These are phyloP conservation scores for Kwoniella mangroviensis DNA, from an alignment of 768 basidiomycete species.

Conservation along the genomic window DNA sequence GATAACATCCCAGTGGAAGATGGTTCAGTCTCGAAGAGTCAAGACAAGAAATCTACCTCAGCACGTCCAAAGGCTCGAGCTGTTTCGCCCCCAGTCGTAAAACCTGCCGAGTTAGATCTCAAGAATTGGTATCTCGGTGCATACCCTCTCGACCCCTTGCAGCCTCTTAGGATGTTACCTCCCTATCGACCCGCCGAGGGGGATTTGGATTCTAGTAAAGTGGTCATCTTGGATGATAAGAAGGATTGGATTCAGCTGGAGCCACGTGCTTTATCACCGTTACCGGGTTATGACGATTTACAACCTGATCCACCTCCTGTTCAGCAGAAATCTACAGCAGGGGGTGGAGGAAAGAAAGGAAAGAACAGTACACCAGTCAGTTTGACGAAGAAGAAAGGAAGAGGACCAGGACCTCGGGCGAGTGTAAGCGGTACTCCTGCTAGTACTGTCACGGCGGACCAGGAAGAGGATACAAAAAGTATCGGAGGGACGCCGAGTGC, in stretches of 20 bases:
- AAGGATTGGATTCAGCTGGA: constrained; percentile 2
- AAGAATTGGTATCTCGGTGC: constrained; percentile 51
- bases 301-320: constrained; percentile 8
- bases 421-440: constrained; percentile 10
- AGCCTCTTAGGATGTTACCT: constrained; percentile 26
- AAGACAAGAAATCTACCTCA: constrained; percentile 1
- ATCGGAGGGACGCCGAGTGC: constrained; percentile 6
- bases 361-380: constrained; percentile 6
- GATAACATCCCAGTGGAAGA: background rate
- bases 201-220: background rate
- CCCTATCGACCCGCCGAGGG: constrained; percentile 2
- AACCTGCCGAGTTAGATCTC: constrained; percentile 22
- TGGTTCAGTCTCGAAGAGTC: background rate
- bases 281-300: constrained; percentile 26
- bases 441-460: constrained; percentile 5
- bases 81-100: constrained; percentile 16
- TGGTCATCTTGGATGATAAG: background rate
- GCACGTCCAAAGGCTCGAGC: background rate
- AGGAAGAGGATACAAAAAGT: constrained; percentile 12
- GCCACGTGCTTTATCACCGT: constrained; percentile 20
- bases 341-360: constrained; percentile 3
- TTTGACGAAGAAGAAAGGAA: background rate
- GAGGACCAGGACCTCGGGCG: background rate
- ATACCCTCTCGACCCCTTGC: constrained; percentile 32
- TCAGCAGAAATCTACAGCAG: constrained; percentile 1